Evolutionary conservation across 768 basidiomycete species (phyloP).

Genomic region (Mycena olivaceomarginata): DNA sequence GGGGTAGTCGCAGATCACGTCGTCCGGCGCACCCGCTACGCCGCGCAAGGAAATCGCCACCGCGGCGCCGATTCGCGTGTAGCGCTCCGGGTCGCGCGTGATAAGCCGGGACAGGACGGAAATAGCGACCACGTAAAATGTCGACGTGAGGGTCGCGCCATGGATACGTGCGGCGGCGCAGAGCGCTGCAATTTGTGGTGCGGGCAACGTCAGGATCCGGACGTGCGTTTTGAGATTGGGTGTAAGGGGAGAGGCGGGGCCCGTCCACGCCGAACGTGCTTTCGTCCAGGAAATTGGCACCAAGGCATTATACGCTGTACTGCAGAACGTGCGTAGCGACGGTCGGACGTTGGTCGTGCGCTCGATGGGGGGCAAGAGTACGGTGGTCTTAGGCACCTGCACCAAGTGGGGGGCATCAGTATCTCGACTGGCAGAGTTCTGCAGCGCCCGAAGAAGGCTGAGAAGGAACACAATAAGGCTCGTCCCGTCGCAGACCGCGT

Average conservation of each 20-base stretch:
- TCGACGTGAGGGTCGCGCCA: conserved; percentile 32
- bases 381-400: conserved; percentile 1
- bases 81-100: background rate
- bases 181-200: conserved; percentile 9
- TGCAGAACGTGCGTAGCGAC: background rate
- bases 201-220: conserved; percentile 16
- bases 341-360: conserved; percentile 19
- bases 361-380: conserved; percentile 14
- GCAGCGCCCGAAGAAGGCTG: conserved; percentile 49
- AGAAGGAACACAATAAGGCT: conserved; percentile 54
- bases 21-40: conserved; percentile 11
- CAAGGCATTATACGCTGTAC: background rate
- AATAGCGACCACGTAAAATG: conserved; percentile 14
- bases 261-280: conserved; percentile 24
- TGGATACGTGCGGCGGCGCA: conserved; percentile 27
- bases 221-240: conserved; percentile 10
- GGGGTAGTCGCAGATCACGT: conserved; percentile 27
- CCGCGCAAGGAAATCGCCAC: conserved; percentile 32
- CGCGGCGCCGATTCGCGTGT: background rate
- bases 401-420: background rate
- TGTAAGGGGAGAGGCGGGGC: background rate
- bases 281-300: conserved; percentile 28
- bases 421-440: background rate
- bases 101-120: conserved; percentile 23
- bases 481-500: conserved; percentile 55